Base-by-base conservation (phyloP, 1,284 basidiomycete genomes). In the Chondrostereum purpureum region DNA sequence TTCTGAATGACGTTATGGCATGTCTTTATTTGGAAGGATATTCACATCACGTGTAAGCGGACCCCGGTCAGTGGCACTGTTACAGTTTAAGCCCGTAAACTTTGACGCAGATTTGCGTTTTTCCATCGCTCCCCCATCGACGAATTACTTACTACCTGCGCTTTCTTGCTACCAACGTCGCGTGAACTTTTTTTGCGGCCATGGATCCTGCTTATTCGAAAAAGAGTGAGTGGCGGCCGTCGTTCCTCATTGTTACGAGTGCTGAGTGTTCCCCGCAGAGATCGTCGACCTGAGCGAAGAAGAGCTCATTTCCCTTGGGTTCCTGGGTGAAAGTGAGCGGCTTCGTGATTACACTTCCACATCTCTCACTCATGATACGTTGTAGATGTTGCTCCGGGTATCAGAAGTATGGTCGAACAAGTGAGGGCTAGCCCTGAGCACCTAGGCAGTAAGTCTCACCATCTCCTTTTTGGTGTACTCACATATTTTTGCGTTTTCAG, bases 211-310 rank as follows among this genome's bases (percentile, higher is more conserved):
- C 46, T 46, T 53, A 61, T 57, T 14, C 14, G 46, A 47, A 57
- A 44, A 61, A 59, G 59, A 64, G 61, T 63, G 44, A 61, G 59
- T 59, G 51, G 42, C 35, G 50, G 45, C 57, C 53, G 52, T 59
- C 54, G 27, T 58, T 57, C 53, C 55, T 46, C 51, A 53, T 62
- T 46, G 46, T 54, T 57, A 58, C 55, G n/a, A 62, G 53, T 61
- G 53, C 58, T 62, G 53, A 63, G 49, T 40, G 50, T 60, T 63
- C 62, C 55, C 52, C 51, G 50, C 58, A 64, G 63, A 62, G 49
- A 58, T 65, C 47, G 50, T 63, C 50, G 56, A 64, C 50, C 51
- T 64, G 46, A 63, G 24, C 56, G 57, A 62, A 14, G 49, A 46
- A 33, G 61, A 65, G 57, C 53, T 57, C 53, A 57, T 19, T 47